Base-by-base conservation (phyloP, 228 moss, liverwort and hornwort species). In the Sphagnum fallax region DNA sequence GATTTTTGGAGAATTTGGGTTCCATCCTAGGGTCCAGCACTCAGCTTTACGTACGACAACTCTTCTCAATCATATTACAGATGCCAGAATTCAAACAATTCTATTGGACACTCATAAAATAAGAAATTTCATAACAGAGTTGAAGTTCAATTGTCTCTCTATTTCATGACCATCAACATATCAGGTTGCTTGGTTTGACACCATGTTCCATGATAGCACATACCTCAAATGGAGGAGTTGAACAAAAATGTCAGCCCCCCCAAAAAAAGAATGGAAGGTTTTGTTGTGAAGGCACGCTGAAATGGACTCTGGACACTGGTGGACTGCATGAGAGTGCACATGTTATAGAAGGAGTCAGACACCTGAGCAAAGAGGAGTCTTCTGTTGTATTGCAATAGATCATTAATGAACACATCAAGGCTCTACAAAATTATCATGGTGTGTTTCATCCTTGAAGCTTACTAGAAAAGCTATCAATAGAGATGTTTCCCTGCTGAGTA, bases 381-480 rank as follows among this genome's bases (percentile, higher is more conserved):
- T 55, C 69, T 60, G 69, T 9, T 60, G 69, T 58, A 48, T 53
- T 69, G 69, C 69, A 69, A 13, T 55, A 69, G 57, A 9, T 69
- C 13, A 69, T 48, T 14, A 69, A 59, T 47, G 47, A 16, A 47
- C 69, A 69, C 47, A 69, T 32, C 49, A 13, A 48, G 49, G 16
- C 48, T 6, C 13, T 69, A 18, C 18, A 69, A 53, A 59, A 48
- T 48, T 69, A 16, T 48, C 69, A 69, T 57, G 58, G 69, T 69
- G 48, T 16, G 69, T 57, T 52, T 69, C 16, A 15, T 15, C 6
- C 8, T 5, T 6, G 0, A 18, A 62, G 16, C 18, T 16, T n/a
- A 32, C 47, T 16, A 62, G 62, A 62, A 47, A 16, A 16, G 62
- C 18, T 6, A 32, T 13, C 16, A 16, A 16, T 16, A 16, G 16